phyloP scores from a whole-genome alignment of 1,284 basidiomycete species.

The Naganishia sp. region DNA sequence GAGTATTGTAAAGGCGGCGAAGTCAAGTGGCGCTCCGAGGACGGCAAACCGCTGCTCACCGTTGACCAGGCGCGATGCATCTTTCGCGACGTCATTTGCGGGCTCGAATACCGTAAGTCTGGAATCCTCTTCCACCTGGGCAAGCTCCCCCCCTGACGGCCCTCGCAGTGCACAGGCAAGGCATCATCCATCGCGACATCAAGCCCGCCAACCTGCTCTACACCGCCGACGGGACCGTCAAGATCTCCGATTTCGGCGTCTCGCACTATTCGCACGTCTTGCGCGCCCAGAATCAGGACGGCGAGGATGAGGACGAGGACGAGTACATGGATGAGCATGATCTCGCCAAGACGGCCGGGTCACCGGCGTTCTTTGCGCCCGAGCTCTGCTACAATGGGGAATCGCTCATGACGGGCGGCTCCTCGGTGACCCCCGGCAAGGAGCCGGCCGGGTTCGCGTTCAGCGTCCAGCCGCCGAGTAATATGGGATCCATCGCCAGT shows the following conservation, averaged over 20 bases:
- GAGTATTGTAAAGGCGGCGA: constrained; percentile 95
- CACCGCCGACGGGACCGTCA: constrained; percentile 82
- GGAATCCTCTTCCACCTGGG: neutral
- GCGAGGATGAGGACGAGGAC: constrained; percentile 62
- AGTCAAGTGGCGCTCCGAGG: constrained; percentile 76
- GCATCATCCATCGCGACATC: constrained; percentile 99
- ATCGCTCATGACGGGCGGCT: constrained; percentile 23
- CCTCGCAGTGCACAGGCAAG: constrained; percentile 82
- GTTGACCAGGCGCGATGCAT: constrained; percentile 81
- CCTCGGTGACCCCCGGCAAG: constrained; percentile 19
- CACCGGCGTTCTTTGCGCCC: constrained; percentile 95
- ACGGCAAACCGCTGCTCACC: constrained; percentile 69
- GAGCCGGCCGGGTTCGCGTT: constrained; percentile 41
- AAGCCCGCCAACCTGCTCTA: constrained; percentile 96
- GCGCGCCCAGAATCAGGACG: constrained; percentile 60
- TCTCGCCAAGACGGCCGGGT: constrained; percentile 90
- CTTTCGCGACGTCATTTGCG: constrained; percentile 87
- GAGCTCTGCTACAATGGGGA: constrained; percentile 71
- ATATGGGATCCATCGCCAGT: constrained; percentile 31
- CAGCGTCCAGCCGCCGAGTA: constrained; percentile 34
- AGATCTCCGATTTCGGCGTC: constrained; percentile 98
- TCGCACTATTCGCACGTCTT: constrained; percentile 91
- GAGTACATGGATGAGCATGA: constrained; percentile 74
- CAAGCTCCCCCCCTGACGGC: neutral
- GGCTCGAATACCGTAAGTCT: constrained; percentile 83